phyloP scores from a whole-genome alignment of 2,329 filamentous ascomycete genomes.

The Lecanicillium sp. region DNA sequence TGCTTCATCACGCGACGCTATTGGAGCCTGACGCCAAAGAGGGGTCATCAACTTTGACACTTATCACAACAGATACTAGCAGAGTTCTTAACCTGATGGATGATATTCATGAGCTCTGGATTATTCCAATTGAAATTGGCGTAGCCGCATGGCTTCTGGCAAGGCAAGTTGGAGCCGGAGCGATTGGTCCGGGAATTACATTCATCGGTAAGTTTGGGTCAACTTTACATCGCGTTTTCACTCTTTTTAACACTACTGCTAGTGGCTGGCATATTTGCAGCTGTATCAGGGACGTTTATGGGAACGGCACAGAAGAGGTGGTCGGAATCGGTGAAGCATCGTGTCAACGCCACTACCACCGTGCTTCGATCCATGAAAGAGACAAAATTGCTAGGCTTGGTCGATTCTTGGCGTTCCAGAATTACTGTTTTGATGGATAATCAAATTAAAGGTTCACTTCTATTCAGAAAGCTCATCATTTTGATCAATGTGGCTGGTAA shows the following conservation, averaged over 20 bases:
- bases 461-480: constrained; percentile 12
- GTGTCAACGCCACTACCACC: constrained; percentile 18
- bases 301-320: constrained; percentile 12
- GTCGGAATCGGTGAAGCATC: constrained; percentile 20
- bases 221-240: background rate
- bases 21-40: constrained; percentile 1
- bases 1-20: constrained; percentile 2
- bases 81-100: constrained; percentile 5
- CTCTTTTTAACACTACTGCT: constrained; percentile 4
- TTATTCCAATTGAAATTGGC: constrained; percentile 8
- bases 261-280: constrained; percentile 6
- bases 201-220: constrained; percentile 4
- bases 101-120: constrained; percentile 10
- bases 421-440: constrained; percentile 13
- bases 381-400: constrained; percentile 22
- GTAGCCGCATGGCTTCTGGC: constrained; percentile 10
- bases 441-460: constrained; percentile 14
- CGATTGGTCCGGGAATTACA: constrained; percentile 10
- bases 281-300: constrained; percentile 5
- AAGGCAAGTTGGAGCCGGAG: constrained; percentile 9
- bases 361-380: constrained; percentile 22
- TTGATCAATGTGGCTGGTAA: constrained; percentile 9
- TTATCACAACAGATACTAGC: constrained; percentile 8
- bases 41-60: constrained; percentile 8
- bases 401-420: constrained; percentile 9